Percentiles rank a stretch among this genome's conserved stretches.
phyloP scores from a whole-genome alignment of 1,284 basidiomycete species.

The Ganoderma sinense region DNA sequence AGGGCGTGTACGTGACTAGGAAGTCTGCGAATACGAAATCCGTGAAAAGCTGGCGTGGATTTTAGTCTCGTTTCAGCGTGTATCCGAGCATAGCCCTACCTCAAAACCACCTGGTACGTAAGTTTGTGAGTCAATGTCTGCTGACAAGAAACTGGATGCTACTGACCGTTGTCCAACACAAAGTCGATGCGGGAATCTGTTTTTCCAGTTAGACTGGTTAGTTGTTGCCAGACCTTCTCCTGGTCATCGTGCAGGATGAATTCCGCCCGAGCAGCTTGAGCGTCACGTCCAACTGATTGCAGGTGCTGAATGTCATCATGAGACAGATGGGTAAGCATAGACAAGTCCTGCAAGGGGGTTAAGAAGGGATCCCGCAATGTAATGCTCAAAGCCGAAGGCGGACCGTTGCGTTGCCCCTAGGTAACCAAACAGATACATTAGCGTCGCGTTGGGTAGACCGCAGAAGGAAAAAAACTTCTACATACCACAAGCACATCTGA shows the following conservation, averaged over 20 bases:
- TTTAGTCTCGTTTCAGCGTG: neutral
- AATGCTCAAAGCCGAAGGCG: neutral
- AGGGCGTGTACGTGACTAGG: conserved; percentile 86
- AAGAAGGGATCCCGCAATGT: neutral
- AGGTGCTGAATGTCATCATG: conserved; percentile 85
- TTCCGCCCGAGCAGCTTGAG: conserved; percentile 75
- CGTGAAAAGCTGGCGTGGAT: conserved; percentile 79
- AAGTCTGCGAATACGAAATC: conserved; percentile 97
- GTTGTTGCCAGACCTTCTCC: conserved; percentile 76
- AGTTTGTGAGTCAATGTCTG: neutral
- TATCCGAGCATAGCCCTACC: conserved; percentile 44
- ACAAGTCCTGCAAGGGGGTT: conserved; percentile 68
- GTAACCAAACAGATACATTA: neutral
- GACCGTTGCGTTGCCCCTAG: conserved; percentile 85
- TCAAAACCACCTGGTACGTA: conserved; percentile 83
- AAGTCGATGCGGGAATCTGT: conserved; percentile 81
- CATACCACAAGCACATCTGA: conserved; percentile 87
- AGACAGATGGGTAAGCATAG: conserved; percentile 82
- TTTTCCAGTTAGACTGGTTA: conserved; percentile 54
- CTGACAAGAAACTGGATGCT: conserved; percentile 26
- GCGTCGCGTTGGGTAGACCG: too few species aligned
- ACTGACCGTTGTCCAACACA: conserved; percentile 87
- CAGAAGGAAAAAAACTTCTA: neutral
- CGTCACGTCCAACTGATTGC: conserved; percentile 83
- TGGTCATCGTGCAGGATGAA: conserved; percentile 91